Evolutionary conservation across 305 asterid species (phyloP).

Genomic region (Fraxinus dipetala): DNA sequence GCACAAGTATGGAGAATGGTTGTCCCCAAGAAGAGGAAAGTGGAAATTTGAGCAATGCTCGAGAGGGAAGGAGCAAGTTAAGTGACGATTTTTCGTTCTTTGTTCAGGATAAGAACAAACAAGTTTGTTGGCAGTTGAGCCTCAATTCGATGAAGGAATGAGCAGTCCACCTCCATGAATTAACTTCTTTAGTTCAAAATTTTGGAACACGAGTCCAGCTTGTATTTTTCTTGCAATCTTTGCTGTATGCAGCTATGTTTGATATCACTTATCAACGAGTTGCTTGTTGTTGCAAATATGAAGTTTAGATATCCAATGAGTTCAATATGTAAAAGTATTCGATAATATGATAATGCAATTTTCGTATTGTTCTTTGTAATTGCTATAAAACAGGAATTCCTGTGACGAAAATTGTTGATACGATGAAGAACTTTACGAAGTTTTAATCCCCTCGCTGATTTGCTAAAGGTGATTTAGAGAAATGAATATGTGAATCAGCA

Average conservation of each 20-base stretch:
- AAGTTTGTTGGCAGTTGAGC: constrained; percentile 16
- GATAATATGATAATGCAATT: background rate
- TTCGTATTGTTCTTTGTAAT: background rate
- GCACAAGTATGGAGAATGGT: constrained; percentile 22
- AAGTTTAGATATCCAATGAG: background rate
- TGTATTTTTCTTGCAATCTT: background rate
- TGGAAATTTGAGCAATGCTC: constrained; percentile 20
- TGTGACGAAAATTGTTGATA: background rate
- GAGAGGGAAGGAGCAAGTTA: constrained; percentile 24
- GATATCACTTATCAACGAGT: background rate
- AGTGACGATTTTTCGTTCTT: constrained; percentile 22
- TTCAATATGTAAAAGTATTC: background rate
- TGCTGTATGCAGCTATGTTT: background rate
- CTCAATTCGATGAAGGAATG: constrained; percentile 18
- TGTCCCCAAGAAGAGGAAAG: constrained; percentile 32
- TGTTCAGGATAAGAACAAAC: constrained; percentile 7
- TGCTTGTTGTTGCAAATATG: constrained; percentile 1
- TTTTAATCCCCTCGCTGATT: background rate
- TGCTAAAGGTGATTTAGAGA: background rate
- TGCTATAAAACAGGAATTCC: background rate
- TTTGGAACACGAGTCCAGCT: background rate
- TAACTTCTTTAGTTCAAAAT: background rate
- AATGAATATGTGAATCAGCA: background rate
- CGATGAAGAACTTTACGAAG: background rate
- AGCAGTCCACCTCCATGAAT: constrained; percentile 20